These are phyloP conservation scores for Neonectria hederae DNA, from an alignment of 2,329 filamentous ascomycete species.

Conservation along the genomic window DNA sequence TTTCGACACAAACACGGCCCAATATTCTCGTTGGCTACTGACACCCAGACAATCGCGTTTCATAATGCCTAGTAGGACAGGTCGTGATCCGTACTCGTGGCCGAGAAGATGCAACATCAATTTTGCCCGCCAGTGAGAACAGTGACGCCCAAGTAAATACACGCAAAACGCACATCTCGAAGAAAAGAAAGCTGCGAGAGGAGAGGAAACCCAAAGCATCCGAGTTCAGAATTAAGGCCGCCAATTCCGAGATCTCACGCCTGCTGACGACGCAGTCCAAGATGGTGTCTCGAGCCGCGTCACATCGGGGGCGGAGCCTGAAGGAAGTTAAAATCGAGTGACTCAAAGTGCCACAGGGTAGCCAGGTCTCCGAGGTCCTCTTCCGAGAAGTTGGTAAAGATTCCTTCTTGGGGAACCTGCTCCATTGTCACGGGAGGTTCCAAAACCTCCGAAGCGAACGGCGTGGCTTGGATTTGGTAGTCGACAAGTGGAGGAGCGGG, in stretches of 20 bases:
- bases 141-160: not conserved
- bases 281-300: not conserved
- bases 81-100: not conserved
- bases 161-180: not conserved
- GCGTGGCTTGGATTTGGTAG: slow-evolving; percentile 27
- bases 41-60: not conserved
- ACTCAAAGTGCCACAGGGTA: slow-evolving; percentile 48
- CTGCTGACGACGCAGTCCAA: not conserved
- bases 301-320: slow-evolving; percentile 4
- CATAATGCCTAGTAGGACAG: not conserved
- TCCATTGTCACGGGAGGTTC: not conserved
- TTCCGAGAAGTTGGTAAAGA: slow-evolving; percentile 45
- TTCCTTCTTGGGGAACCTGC: slow-evolving; percentile 23
- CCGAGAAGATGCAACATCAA: not conserved
- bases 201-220: not conserved
- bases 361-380: slow-evolving; percentile 48
- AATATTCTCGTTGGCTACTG: too few species aligned
- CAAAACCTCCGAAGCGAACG: not conserved
- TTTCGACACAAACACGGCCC: not conserved
- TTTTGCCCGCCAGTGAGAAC: not conserved
- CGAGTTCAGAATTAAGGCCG: not conserved
- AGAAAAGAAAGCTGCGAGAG: not conserved
- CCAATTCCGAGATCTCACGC: not conserved
- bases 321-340: slow-evolving; percentile 46
- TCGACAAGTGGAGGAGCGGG: slow-evolving; percentile 18